Percentiles rank a stretch among this genome's conserved stretches.
phyloP scores from a whole-genome alignment of 163 green algal species.

The Botryococcus braunii region DNA sequence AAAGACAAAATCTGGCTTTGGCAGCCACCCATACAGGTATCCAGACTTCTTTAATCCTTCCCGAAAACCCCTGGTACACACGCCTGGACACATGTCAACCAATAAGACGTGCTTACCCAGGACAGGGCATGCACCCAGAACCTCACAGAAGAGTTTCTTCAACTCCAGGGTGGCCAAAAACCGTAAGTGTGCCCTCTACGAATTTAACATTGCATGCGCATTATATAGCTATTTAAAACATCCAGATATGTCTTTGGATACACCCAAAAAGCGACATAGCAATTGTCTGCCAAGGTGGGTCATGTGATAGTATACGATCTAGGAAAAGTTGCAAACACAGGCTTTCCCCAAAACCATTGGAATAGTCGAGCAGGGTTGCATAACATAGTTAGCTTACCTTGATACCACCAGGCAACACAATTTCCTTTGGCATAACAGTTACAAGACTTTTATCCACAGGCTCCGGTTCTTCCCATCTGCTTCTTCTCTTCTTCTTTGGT shows the following conservation, averaged over 20 bases:
- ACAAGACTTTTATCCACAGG: constrained; percentile 10
- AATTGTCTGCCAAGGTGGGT: not conserved
- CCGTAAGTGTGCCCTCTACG: no score
- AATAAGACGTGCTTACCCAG: not conserved
- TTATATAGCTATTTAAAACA: not conserved
- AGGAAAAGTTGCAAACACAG: not conserved
- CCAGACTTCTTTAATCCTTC: not conserved
- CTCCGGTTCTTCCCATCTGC: constrained; percentile 18
- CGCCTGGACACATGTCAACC: not conserved
- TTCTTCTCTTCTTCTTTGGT: constrained; percentile 20
- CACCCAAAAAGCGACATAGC: not conserved
- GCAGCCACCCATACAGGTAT: no score
- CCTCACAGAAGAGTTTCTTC: no score
- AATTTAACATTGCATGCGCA: no score
- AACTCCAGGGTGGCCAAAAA: no score
- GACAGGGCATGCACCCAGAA: no score
- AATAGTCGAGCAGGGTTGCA: not conserved
- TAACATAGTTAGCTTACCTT: constrained; percentile 34
- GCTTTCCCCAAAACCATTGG: not conserved
- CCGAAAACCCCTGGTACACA: not conserved
- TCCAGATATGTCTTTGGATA: not conserved
- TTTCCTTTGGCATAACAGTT: constrained; percentile 42
- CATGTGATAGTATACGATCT: not conserved
- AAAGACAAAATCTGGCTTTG: no score
- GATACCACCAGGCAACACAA: constrained; percentile 66